phyloP scores from a whole-genome alignment of 164 flowering plant species.

The Santalum album region DNA sequence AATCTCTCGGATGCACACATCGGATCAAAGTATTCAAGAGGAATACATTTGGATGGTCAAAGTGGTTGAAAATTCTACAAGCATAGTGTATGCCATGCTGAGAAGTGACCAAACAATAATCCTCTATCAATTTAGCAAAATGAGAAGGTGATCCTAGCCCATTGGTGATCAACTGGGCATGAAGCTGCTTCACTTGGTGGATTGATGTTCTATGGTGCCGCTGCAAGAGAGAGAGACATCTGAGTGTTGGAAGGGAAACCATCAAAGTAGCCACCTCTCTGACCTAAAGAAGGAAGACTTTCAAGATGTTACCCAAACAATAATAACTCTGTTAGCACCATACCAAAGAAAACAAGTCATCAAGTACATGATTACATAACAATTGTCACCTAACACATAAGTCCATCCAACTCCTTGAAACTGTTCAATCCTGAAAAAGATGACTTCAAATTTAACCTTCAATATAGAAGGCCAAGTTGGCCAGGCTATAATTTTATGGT shows the following conservation, averaged over 20 bases:
- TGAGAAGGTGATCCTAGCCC: conserved; percentile 16
- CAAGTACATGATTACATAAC: too few relatives aligned
- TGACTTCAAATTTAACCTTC: too few relatives aligned
- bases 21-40: conserved; percentile 39
- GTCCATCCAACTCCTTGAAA: too few relatives aligned
- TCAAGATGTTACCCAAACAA: too few relatives aligned
- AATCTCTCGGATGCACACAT: conserved; percentile 21
- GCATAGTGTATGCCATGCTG: conserved; percentile 13
- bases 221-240: conserved; percentile 2
- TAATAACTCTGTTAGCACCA: too few relatives aligned
- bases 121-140: conserved; percentile 23
- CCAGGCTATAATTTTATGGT: too few relatives aligned
- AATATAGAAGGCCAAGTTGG: too few relatives aligned
- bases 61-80: conserved; percentile 18
- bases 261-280: too few relatives aligned
- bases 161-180: conserved; percentile 24
- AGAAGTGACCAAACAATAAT: conserved; percentile 13
- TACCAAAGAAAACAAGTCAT: too few relatives aligned
- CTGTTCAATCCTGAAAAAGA: too few relatives aligned
- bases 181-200: conserved; percentile 19
- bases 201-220: conserved; percentile 2
- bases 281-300: too few relatives aligned
- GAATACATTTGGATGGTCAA: conserved; percentile 11
- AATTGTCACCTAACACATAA: too few relatives aligned
- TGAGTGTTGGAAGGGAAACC: conserved; percentile 4